Evolutionary conservation across 2,329 filamentous ascomycete species (phyloP), one percentile per base, ranked within the genome.

Genomic region (Parastagonospora avenae): DNA sequence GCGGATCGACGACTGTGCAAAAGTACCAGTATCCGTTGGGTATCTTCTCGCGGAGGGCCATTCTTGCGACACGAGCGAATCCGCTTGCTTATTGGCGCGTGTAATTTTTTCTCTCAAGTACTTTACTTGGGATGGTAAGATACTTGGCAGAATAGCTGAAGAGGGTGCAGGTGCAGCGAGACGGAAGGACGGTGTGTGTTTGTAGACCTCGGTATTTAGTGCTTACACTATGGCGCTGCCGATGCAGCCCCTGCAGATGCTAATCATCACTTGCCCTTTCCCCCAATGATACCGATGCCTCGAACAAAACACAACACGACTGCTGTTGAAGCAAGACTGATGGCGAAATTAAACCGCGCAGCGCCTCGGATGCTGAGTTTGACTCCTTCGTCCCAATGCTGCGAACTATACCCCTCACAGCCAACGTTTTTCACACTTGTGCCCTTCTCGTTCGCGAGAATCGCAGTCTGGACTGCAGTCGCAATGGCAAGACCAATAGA

Each of bases 401-500:
- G 29, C 8, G 57, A 28, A 4, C 46, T 54, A 42, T 62, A 50
- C 1, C 60, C 67, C 31, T 63, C 54, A 35, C 54, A 54, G 0
- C 66, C 67, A n/a, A 68, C 61, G n/a, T 62, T 50, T 11, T 67
- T 60, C 1, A 73, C 64, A 37, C 56, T 48, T 1, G 67, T 46
- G 0, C 63, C 66, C 57, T 54, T 64, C 48, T 59, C 62, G 48
- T 47, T 57, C 42, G 52, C 71, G 33, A 64, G 61, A 30, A 87
- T 80, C 0, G 83, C 80, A 0, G 84, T 85, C 66, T 90, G 86
- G 1, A 88, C 75, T 0, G 85, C 85, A 0, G 86, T 88, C 2
- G 80, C 82, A 29, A 90, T 77, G 1, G 86, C 87, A 1, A 90
- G 74, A 1, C 85, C 82, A n/a, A 90, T 80, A 0, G 86, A 82